Base-by-base conservation (phyloP, 2,329 filamentous ascomycete species). In the Aureobasidium sp. region DNA sequence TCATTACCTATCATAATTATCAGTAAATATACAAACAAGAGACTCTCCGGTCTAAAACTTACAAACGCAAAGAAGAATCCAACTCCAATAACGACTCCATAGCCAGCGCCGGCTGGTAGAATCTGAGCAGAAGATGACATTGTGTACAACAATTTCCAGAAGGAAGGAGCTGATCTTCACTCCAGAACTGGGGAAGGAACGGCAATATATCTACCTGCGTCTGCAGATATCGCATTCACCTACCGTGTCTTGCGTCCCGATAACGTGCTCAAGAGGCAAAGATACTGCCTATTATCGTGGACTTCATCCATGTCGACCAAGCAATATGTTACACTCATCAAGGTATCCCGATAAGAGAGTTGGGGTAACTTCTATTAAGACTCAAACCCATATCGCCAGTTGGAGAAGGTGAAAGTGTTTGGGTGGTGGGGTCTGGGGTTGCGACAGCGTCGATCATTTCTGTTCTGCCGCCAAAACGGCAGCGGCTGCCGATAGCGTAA, bases 71-170 rank as follows among this genome's bases (percentile, higher is more conserved):
- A 91, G 41, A 82, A 81, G 68, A 87, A 84, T 15, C 88, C 88
- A 20, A 91, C 74, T 20, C 88, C 88, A 36, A 91, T 77, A 48
- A 91, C 84, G 66, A 91, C 86, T 68, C 87, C 88, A 81, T 91
- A 91, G 68, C 88, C 88, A 64, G 85, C 69, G 26, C 69, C 69
- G 15, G 68, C 36, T 13, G 62, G 62, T 12, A 63, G 15, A 12
- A 60, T 60, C 10, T 63, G 62, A 36, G 62, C 55, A 13, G 61
- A 51, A 23, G 55, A 59, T 20, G 62, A 52, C 62, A 63, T 63
- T 20, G 8, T 62, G 13, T 32, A 20, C 9, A 17, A 8, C 20
- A 39, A 39, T 6, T 17, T 10, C 41, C 15, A 7, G 39, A 34
- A 42, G 27, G 37, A 17, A 26, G 29, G 8, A 37, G 34, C 34